Evolutionary conservation across 164 flowering plant genomes (phyloP), one percentile per base, ranked within the genome.

Genomic region (Vitis cinerea): DNA sequence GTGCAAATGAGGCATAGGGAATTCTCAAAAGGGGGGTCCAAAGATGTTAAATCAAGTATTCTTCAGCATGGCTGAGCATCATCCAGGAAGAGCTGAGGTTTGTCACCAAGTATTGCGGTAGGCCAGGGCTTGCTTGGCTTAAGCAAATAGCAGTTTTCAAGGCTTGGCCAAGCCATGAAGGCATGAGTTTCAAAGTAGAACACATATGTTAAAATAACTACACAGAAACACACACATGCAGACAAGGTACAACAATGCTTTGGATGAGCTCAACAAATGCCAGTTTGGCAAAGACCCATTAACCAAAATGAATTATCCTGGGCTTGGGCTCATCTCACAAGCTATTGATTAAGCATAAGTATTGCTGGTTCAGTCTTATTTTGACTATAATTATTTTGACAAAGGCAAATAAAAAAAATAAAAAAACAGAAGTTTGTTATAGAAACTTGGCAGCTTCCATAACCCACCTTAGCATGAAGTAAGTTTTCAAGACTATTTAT

Each of bases 381-480:
- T 62, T n/a, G 10, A 50, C 53, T 17, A 50, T 10, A 50, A 50
- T 3, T 31, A 57, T 31, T 27, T 44, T 47, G 23, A 29, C 10
- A 1, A 27, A 47, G 10, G 47, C 1, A 13, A 47, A 47, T 56
- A 48, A 8, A 53, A 37, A 3, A 37, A 3, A 37, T 37, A 37
- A 3, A 37, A 15, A 30, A 53, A 57, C 9, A 6, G 56, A 15
- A 62, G 7, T 30, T 65, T 8, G 15, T 67, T 31, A 57, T 15
- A 60, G 56, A 57, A 59, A 57, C 51, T 15, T 58, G 17, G 19
- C 12, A 19, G 16, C 15, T 4, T 49, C 56, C 23, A 17, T 29
- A 69, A 59, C 86, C 55, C 70, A 95, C 99, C 98, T 95, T 95
- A 57, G 99, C 93, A 78, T 85, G 79, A 67, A 95, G 91, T 74